phyloP scores from a whole-genome alignment of 345 rosid species.

The Eutrema yunnanense region DNA sequence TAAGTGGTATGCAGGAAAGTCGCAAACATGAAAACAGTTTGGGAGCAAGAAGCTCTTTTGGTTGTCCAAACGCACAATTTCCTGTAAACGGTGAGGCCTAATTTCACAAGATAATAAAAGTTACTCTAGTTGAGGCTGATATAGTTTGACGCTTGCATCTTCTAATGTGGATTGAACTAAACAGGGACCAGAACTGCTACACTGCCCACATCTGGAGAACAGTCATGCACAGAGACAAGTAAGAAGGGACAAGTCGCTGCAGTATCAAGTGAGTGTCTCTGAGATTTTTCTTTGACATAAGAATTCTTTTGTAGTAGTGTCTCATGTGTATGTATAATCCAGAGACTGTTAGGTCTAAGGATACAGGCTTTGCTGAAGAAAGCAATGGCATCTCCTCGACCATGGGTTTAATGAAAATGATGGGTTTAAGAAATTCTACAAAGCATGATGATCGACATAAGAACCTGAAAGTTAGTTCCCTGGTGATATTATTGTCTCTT shows the following conservation, averaged over 20 bases:
- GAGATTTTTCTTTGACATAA: conserved; percentile 4
- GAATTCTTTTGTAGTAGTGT: background rate
- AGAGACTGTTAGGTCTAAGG: conserved; percentile 33
- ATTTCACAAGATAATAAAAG: background rate
- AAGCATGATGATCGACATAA: conserved; percentile 39
- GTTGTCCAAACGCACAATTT: conserved; percentile 24
- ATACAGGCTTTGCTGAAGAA: conserved; percentile 27
- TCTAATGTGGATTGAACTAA: conserved; percentile 18
- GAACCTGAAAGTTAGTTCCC: conserved; percentile 47
- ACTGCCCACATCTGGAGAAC: conserved; percentile 38
- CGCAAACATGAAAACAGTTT: conserved; percentile 16
- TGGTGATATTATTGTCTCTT: conserved; percentile 1
- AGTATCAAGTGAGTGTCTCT: conserved; percentile 34
- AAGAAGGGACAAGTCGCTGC: conserved; percentile 34
- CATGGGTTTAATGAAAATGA: conserved; percentile 50
- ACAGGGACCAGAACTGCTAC: conserved; percentile 30
- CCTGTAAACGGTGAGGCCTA: conserved; percentile 22
- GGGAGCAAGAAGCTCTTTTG: conserved; percentile 36
- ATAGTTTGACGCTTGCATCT: background rate
- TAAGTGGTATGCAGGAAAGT: conserved; percentile 31
- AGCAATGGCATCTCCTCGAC: conserved; percentile 34
- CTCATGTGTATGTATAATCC: conserved; percentile 26
- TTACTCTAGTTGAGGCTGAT: background rate
- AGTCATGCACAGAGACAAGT: conserved; percentile 33
- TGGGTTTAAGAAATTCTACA: conserved; percentile 48